phyloP scores from a whole-genome alignment of 345 rosid genomes.

The Melaleuca quinquenervia region DNA sequence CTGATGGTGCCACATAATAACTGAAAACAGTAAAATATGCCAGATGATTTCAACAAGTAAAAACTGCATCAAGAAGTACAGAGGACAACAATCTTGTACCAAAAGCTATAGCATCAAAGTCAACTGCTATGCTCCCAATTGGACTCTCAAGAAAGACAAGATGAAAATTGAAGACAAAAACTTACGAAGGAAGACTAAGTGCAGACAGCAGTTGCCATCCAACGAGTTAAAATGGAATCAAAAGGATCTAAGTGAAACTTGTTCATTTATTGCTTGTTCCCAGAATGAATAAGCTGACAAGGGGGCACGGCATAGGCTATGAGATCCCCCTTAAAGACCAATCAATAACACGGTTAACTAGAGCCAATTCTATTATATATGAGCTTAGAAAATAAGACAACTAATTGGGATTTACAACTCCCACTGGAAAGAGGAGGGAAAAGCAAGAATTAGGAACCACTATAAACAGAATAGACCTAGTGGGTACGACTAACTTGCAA shows the following conservation, averaged over 20 bases:
- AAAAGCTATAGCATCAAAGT: background rate
- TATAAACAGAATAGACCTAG: background rate
- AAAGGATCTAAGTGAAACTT: background rate
- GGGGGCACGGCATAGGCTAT: background rate
- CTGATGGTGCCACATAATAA: conserved; percentile 76
- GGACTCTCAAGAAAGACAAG: background rate
- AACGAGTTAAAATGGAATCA: background rate
- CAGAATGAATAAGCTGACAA: background rate
- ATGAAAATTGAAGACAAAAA: background rate
- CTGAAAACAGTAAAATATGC: conserved; percentile 22
- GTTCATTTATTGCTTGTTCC: background rate
- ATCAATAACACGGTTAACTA: background rate
- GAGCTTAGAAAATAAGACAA: background rate
- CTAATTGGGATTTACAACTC: background rate
- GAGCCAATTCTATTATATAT: background rate
- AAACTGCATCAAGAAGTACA: background rate
- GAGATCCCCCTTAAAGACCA: background rate
- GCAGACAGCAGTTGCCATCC: background rate
- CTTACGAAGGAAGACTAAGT: background rate
- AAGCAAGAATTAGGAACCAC: background rate
- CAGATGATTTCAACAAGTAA: background rate
- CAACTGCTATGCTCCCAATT: background rate
- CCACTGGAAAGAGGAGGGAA: background rate
- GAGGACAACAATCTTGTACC: background rate
- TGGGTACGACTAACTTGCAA: background rate